Evolutionary conservation across 108 stramenopile species (phyloP).

Genomic region (Skeletonema grethae): DNA sequence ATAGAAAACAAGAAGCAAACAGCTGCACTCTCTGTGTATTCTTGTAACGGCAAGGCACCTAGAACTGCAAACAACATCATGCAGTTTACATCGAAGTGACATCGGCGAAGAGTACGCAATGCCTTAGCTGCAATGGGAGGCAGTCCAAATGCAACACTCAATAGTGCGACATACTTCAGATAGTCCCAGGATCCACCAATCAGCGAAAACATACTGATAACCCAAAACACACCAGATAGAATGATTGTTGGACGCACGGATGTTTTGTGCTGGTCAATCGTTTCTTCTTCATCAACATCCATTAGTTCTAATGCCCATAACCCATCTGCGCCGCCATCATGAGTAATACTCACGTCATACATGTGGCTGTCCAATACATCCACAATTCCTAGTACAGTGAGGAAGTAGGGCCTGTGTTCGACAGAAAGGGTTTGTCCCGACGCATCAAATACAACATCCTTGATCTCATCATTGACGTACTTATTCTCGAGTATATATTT

Average conservation of each 20-base stretch:
- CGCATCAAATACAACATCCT: conserved; percentile 19
- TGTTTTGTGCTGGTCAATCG: conserved; percentile 19
- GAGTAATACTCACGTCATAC: conserved; percentile 5
- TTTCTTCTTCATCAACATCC: conserved; percentile 10
- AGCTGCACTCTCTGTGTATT: conserved; percentile 81
- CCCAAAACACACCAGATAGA: conserved; percentile 62
- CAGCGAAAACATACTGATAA: conserved; percentile 61
- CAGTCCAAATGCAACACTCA: conserved; percentile 63
- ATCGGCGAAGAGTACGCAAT: conserved; percentile 47
- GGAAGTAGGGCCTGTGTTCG: conserved; percentile 39
- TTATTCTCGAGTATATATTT: conserved; percentile 19
- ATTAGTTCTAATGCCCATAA: conserved; percentile 31
- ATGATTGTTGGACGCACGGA: conserved; percentile 39
- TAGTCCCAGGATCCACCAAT: conserved; percentile 68
- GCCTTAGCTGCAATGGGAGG: conserved; percentile 73
- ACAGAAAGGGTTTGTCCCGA: conserved; percentile 40
- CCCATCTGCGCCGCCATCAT: conserved; percentile 38
- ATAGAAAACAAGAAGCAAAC: conserved; percentile 80
- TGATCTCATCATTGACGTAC: conserved; percentile 11
- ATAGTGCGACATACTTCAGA: conserved; percentile 63
- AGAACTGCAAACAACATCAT: conserved; percentile 81
- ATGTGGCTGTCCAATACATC: conserved; percentile 34
- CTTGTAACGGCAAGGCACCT: conserved; percentile 77
- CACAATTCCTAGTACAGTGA: conserved; percentile 32
- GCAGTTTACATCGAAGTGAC: conserved; percentile 74